Base-by-base conservation (phyloP, 495 filamentous ascomycete genomes). In the Xylaria nigripes region DNA sequence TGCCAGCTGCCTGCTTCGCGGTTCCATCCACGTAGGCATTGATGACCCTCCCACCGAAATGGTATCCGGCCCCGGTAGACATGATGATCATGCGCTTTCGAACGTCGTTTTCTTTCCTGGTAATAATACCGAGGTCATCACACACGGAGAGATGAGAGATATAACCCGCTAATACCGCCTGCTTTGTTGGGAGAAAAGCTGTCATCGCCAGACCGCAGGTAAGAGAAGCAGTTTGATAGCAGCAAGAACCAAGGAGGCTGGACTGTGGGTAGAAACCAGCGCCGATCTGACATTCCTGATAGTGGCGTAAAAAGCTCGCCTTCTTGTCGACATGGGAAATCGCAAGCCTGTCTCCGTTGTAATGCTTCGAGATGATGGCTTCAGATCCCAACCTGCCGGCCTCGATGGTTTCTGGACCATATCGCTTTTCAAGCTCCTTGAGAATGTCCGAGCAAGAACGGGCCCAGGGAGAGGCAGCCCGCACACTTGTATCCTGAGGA, bases 281-380 rank as follows among this genome's bases (percentile, higher is more conserved):
- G 9, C 51, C 51, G 30, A 46, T 22, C 22, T 53, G 36, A 6
- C 42, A 42, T 8, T 53, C 43, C 12, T 46, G 12, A 2, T 29
- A 32, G 36, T 53, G 51, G 0, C 51, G 51, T 13, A 53, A 21
- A 22, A 46, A 53, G 32, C 51, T 53, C 3, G 51, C 51, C 22
- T 53, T 53, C 32, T 53, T 53, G 22, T 53, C 45, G 42, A 53
- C 22, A 16, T 53, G 51, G 12, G 43, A 27, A 22, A 53, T 53
- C 19, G 42, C 30, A 21, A 53, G 51, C 21, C 51, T 18, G 4
- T 53, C 32, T 4, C 51, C 51, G 6, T 21, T 22, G 32, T 40
- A 53, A 40, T 53, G 23, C n/a, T 53, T n/a, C 7, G n/a, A 9
- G 29, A 53, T 53, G 3, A 53, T 53, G 9, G 43, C 25, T 0